Base-by-base conservation (phyloP, 2,329 filamentous ascomycete species). In the Fusarium sublunatum region DNA sequence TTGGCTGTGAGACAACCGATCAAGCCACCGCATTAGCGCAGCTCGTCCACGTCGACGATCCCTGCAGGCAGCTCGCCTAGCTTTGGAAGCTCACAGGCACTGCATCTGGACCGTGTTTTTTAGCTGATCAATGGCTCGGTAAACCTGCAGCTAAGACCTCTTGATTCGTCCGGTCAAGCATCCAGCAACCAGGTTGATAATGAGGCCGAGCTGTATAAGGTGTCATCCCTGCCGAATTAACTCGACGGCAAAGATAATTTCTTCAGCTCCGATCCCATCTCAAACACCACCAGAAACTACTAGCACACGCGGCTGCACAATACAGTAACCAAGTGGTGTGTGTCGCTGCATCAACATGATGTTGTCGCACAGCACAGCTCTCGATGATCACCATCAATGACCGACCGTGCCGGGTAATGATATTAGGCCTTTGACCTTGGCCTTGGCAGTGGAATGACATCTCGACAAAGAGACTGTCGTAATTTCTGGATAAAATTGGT, bases 1-100 rank as follows among this genome's bases (percentile, higher is more conserved):
- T 19, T 19, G 19, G 19, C 50, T 61, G 66, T 70, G 60, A 70
- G 68, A 70, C 68, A 61, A 58, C 53, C 31, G 47, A 54, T 39
- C 66, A 59, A 71, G 62, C 62, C 68, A 65, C 57, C 35, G 49
- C 50, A 42, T 65, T 71, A 66, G 69, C 69, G 63, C 46, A 34
- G 38, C 42, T 29, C 46, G 56, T 63, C 26, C 43, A 42, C 46
- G 49, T 44, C 25, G 55, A 42, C 44, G 46, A 67, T 55, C 68
- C 69, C 69, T 71, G 65, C 58, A 58, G 41, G 51, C 53, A 51
- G 52, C 41, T 50, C 65, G 43, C 55, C 51, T 58, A 53, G 56
- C 56, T 51, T 43, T 39, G 51, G 48, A 35, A 36, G 39, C 55
- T 65, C 42, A 61, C 61, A 66, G 35, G 38, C 32, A 65, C 67